Conservation (phyloP, 768 basidiomycete genomes). For the Russula earlei region DNA sequence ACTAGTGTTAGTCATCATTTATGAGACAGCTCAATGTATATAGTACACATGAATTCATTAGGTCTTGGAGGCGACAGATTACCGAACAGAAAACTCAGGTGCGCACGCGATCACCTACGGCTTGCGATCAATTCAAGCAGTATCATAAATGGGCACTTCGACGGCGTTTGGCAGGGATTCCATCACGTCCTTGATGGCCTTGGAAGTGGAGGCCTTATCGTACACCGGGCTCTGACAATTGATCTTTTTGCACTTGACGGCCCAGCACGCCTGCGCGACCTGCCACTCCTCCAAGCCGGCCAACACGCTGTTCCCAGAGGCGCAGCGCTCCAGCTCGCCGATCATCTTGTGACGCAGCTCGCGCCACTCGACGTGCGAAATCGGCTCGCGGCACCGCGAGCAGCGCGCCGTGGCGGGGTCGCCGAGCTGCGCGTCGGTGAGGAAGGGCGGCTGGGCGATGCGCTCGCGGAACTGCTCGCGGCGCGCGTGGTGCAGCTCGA, state of each 20-base stretch:
- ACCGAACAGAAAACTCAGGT: neutral
- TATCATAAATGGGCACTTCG: conserved; percentile 16
- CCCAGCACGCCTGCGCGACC: conserved; percentile 54
- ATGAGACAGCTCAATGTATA: too few relatives aligned
- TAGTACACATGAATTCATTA: neutral
- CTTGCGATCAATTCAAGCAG: neutral
- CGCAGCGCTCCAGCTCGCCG: conserved; percentile 48
- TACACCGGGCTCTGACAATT: conserved; percentile 44
- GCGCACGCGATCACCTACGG: neutral
- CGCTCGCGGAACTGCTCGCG: conserved; percentile 41
- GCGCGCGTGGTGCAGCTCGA: conserved; percentile 45
- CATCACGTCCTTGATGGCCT: conserved; percentile 46
- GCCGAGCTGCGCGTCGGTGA: conserved; percentile 28
- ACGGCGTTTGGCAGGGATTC: conserved; percentile 37
- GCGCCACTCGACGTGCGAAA: conserved; percentile 55
- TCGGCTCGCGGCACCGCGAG: conserved; percentile 37
- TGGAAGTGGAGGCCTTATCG: conserved; percentile 44
- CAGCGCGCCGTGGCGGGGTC: conserved; percentile 42
- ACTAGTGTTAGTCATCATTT: too few relatives aligned
- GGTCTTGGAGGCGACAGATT: too few relatives aligned
- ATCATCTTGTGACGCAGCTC: conserved; percentile 51
- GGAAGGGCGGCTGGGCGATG: conserved; percentile 48
- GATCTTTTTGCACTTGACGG: conserved; percentile 38
- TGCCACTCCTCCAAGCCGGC: conserved; percentile 46
- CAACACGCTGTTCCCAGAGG: conserved; percentile 49